Evolutionary conservation across 495 filamentous ascomycete genomes (phyloP).

Genomic region (Aspergillus steynii): DNA sequence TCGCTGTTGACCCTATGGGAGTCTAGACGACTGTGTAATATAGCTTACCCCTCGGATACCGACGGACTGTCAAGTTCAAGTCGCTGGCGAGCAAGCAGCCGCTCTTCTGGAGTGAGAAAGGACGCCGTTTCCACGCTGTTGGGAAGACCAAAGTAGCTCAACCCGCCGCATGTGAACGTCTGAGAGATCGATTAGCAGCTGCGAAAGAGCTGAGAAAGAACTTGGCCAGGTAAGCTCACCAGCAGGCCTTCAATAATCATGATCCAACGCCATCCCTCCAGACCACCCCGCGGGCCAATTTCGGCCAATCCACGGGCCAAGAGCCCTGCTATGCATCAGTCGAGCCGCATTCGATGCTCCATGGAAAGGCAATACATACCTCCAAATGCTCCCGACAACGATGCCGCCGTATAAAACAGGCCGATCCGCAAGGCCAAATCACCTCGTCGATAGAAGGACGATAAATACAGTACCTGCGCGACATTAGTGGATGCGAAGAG

Average conservation of each 20-base stretch:
- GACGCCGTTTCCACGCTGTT: constrained; percentile 51
- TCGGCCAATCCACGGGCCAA: constrained; percentile 68
- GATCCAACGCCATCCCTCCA: constrained; percentile 65
- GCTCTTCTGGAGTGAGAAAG: constrained; percentile 54
- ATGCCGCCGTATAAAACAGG: constrained; percentile 72
- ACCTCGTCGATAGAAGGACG: constrained; percentile 69
- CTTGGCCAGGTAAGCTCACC: constrained; percentile 28
- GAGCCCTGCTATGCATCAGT: constrained; percentile 41
- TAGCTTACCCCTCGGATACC: constrained; percentile 31
- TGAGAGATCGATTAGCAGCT: constrained; percentile 23
- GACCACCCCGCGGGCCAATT: constrained; percentile 52
- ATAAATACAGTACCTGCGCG: constrained; percentile 63
- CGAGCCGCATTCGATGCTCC: not conserved
- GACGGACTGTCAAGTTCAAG: constrained; percentile 38
- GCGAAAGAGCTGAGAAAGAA: not conserved
- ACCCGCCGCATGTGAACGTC: constrained; percentile 47
- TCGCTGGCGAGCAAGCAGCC: constrained; percentile 42
- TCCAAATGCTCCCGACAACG: constrained; percentile 69
- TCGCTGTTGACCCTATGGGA: not conserved
- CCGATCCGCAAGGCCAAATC: constrained; percentile 72
- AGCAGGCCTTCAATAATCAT: constrained; percentile 65
- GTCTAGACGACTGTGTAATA: not conserved
- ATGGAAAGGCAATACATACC: constrained; percentile 34
- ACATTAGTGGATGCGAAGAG: constrained; percentile 3
- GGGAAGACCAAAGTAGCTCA: constrained; percentile 58